Percentiles rank a stretch among this genome's conserved stretches.
Evolutionary conservation across 2,329 filamentous ascomycete genomes (phyloP).

Genomic region (Arthrobotrys iridis): DNA sequence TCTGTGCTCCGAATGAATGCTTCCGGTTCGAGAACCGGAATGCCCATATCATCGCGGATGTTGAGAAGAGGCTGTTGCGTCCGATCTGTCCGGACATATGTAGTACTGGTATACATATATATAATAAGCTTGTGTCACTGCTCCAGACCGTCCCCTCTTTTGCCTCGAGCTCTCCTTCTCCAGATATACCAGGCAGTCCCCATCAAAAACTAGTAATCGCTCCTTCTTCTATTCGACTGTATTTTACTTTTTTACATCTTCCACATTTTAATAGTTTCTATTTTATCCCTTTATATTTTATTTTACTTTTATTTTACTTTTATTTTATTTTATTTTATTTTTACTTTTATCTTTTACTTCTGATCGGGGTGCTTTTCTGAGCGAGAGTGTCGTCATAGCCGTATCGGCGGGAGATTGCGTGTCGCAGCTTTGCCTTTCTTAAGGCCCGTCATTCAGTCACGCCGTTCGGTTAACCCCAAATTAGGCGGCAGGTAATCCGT

Average conservation of each 20-base stretch:
- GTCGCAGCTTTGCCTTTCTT: slow-evolving; percentile 11
- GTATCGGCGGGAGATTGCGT: slow-evolving; percentile 51
- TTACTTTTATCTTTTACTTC: not conserved
- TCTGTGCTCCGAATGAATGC: slow-evolving; percentile 5
- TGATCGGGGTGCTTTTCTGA: not conserved
- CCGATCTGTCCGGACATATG: too few species aligned
- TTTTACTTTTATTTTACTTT: not conserved
- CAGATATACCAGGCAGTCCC: not conserved
- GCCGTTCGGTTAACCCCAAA: slow-evolving; percentile 10
- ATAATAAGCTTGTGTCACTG: slow-evolving; percentile 10
- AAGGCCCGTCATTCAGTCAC: slow-evolving; percentile 14
- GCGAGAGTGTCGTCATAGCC: slow-evolving; percentile 49
- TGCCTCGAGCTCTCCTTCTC: not conserved
- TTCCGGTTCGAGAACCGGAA: not conserved
- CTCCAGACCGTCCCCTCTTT: slow-evolving; percentile 13
- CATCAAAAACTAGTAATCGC: not conserved
- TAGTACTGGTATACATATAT: too few species aligned
- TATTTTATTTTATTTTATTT: too few species aligned
- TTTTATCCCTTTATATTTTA: not conserved
- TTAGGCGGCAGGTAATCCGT: slow-evolving; percentile 20
- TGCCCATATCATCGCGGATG: slow-evolving; percentile 6
- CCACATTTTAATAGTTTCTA: not conserved
- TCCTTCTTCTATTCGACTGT: not conserved
- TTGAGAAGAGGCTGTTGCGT: not conserved
- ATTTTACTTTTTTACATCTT: slow-evolving; percentile 1